Percentiles rank a stretch among this genome's conserved stretches.
Conservation (phyloP, 176 grass and related monocot genomes). For the Eremochloa ophiuroides region DNA sequence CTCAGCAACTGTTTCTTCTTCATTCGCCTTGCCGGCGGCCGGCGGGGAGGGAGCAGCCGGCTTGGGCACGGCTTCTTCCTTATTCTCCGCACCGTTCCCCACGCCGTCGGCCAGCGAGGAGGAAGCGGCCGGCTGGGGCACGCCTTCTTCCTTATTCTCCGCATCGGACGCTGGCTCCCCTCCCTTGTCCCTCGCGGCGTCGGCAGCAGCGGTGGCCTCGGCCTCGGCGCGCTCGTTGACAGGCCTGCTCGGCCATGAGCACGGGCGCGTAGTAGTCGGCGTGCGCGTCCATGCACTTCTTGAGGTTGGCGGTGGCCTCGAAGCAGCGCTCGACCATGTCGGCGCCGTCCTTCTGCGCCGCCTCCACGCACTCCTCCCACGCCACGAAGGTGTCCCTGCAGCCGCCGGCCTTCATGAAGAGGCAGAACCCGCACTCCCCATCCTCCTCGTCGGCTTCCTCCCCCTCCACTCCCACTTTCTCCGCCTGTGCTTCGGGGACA, state of each 20-base stretch:
- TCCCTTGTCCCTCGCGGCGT: neutral
- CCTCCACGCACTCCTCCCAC: slow-evolving; percentile 81
- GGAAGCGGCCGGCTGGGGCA: neutral
- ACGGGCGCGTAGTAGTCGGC: slow-evolving; percentile 71
- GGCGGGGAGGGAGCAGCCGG: neutral
- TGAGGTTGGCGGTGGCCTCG: slow-evolving; percentile 53
- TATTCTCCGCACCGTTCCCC: neutral
- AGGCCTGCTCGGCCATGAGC: slow-evolving; percentile 45
- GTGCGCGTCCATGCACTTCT: slow-evolving; percentile 85
- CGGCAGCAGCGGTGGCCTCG: neutral
- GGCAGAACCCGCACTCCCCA: slow-evolving; percentile 85
- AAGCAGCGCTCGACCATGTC: slow-evolving; percentile 70
- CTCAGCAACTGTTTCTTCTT: slow-evolving; percentile 1
- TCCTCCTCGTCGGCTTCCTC: slow-evolving; percentile 38
- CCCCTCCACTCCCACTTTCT: neutral
- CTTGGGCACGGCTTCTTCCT: neutral
- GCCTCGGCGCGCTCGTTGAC: slow-evolving; percentile 24
- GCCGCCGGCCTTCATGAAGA: slow-evolving; percentile 90
- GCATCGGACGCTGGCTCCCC: neutral
- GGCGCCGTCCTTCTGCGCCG: slow-evolving; percentile 43
- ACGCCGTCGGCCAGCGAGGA: neutral
- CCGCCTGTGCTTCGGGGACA: neutral
- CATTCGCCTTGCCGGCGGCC: neutral
- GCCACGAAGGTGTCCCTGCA: slow-evolving; percentile 69
- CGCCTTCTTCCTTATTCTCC: neutral